Evolutionary conservation across 768 basidiomycete genomes (phyloP).

Genomic region (Boletus rubropictus): DNA sequence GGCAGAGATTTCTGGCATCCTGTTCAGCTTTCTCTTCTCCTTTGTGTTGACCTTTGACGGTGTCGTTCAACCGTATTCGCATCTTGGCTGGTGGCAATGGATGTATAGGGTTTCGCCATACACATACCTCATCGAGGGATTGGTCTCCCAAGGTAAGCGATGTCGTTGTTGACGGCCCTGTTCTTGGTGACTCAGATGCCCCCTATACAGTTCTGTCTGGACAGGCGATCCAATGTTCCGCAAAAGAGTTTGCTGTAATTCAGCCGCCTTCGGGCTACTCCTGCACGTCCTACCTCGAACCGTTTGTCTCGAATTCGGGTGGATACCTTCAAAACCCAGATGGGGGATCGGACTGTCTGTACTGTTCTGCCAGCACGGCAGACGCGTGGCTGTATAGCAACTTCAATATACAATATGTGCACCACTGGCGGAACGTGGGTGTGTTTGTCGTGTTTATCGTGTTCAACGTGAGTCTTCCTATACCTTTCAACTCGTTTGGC

Average conservation of each 20-base stretch:
- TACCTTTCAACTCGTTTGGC: too few relatives aligned
- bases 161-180: too few relatives aligned
- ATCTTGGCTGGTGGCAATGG: conserved; percentile 68
- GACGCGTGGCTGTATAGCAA: conserved; percentile 40
- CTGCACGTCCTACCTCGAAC: conserved; percentile 41
- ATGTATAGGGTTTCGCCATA: conserved; percentile 56
- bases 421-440: conserved; percentile 45
- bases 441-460: conserved; percentile 38
- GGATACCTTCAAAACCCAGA: conserved; percentile 45
- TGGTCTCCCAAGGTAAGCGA: conserved; percentile 42
- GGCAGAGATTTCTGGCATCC: conserved; percentile 52
- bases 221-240: conserved; percentile 48
- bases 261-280: conserved; percentile 40
- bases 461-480: conserved; percentile 37
- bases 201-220: conserved; percentile 41
- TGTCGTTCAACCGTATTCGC: conserved; percentile 57
- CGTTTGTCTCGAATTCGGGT: conserved; percentile 38
- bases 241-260: conserved; percentile 55
- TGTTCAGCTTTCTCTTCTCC: conserved; percentile 55
- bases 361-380: conserved; percentile 54
- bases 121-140: conserved; percentile 51
- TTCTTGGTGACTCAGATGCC: background rate
- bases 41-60: conserved; percentile 67
- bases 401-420: conserved; percentile 59
- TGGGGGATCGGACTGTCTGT: conserved; percentile 38